These are phyloP conservation scores for Panaeolus cyanescens DNA, from an alignment of 768 basidiomycete species.

Conservation along the genomic window DNA sequence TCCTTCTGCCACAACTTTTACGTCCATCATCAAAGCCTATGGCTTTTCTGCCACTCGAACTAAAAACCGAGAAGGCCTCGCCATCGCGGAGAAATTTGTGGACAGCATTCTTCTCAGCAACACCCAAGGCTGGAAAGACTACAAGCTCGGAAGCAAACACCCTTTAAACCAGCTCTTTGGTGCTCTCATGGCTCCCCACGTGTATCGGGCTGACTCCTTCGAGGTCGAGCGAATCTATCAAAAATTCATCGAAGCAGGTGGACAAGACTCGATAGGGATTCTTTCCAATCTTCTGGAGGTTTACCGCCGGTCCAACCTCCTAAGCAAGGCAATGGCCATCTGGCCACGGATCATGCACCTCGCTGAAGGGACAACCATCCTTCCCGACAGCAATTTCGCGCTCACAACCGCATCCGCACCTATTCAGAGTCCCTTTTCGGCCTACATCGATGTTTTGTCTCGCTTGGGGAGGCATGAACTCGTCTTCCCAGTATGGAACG, in stretches of 20 bases:
- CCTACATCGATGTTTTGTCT: conserved; percentile 78
- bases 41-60: conserved; percentile 47
- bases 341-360: conserved; percentile 72
- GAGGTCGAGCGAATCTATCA: conserved; percentile 60
- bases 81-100: conserved; percentile 69
- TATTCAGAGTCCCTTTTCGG: conserved; percentile 62
- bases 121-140: conserved; percentile 38
- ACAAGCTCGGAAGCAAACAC: conserved; percentile 25
- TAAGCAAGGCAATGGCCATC: conserved; percentile 54
- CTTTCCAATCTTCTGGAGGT: conserved; percentile 71
- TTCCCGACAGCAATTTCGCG: neutral
- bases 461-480: conserved; percentile 58
- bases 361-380: conserved; percentile 33
- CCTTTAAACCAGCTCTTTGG: conserved; percentile 46
- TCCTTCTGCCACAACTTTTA: conserved; percentile 71
- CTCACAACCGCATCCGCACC: conserved; percentile 4
- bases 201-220: conserved; percentile 39
- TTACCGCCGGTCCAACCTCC: conserved; percentile 61
- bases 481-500: conserved; percentile 68
- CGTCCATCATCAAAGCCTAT: conserved; percentile 65
- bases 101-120: conserved; percentile 44
- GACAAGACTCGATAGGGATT: conserved; percentile 56
- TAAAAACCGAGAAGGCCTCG: conserved; percentile 34
- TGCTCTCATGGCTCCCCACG: conserved; percentile 61
- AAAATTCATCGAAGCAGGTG: conserved; percentile 54